These are phyloP conservation scores for Acanthamoeba triangularis DNA, from an alignment of 208 protist species.

Conservation along the genomic window DNA sequence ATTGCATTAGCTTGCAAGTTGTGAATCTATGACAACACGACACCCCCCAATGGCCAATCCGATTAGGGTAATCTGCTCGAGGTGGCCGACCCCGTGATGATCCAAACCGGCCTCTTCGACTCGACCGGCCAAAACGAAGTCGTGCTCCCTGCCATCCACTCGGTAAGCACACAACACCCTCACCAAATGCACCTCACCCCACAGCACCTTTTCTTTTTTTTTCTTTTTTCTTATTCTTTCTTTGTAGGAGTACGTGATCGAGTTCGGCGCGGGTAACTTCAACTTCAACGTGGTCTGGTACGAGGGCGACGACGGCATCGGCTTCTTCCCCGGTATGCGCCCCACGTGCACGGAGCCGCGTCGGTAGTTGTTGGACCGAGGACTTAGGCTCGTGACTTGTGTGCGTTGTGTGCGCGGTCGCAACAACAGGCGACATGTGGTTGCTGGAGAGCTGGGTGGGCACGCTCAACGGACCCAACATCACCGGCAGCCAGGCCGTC, in stretches of 20 bases:
- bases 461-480: conserved; percentile 8
- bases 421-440: background rate
- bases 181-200: background rate
- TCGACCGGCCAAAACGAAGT: background rate
- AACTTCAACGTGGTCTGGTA: conserved; percentile 30
- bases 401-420: background rate
- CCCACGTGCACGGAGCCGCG: too few species aligned
- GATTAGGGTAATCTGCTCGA: background rate
- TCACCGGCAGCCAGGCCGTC: background rate
- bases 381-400: too few species aligned
- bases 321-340: conserved; percentile 33
- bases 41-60: background rate
- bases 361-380: too few species aligned
- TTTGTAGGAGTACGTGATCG: background rate
- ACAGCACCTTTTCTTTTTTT: background rate
- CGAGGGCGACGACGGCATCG: conserved; percentile 41
- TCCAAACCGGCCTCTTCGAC: background rate
- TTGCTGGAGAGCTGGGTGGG: conserved; percentile 14
- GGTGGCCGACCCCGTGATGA: conserved; percentile 17
- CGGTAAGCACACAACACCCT: background rate
- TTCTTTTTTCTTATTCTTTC: too few species aligned
- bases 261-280: background rate
- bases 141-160: conserved; percentile 24
- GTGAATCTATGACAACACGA: background rate
- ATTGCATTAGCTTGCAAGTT: background rate